A percentile compares a stretch with the other conserved stretches of the same genome.
These are phyloP conservation scores for Porcisia deanei DNA, from an alignment of 208 protist genomes.

Conservation along the genomic window DNA sequence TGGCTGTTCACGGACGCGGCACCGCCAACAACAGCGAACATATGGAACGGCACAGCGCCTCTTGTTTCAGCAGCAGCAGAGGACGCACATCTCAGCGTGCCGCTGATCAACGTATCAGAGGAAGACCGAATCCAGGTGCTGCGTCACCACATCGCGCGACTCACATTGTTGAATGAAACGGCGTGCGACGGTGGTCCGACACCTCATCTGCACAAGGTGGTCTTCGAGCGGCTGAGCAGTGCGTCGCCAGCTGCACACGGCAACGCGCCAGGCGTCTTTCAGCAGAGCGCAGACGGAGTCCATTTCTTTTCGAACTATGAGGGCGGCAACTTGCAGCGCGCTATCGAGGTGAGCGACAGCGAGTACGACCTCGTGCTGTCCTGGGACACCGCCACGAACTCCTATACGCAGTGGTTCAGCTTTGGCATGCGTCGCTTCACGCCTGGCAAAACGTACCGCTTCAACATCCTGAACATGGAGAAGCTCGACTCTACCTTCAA, in stretches of 20 bases:
- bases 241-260: neutral
- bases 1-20: slow-evolving; percentile 49
- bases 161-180: slow-evolving; percentile 32
- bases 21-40: slow-evolving; percentile 27
- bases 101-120: slow-evolving; percentile 38
- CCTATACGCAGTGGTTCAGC: slow-evolving; percentile 98
- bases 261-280: neutral
- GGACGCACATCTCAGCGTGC: slow-evolving; percentile 22
- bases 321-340: slow-evolving; percentile 94
- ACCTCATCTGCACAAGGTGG: slow-evolving; percentile 29
- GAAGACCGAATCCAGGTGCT: slow-evolving; percentile 47
- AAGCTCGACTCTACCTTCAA: slow-evolving; percentile 95
- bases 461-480: slow-evolving; percentile 98
- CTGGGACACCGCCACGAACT: slow-evolving; percentile 94
- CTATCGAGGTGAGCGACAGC: slow-evolving; percentile 71
- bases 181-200: slow-evolving; percentile 44
- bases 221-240: slow-evolving; percentile 26
- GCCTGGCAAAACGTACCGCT: slow-evolving; percentile 83
- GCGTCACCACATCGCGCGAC: slow-evolving; percentile 60
- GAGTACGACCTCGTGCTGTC: slow-evolving; percentile 96
- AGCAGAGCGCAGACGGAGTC: slow-evolving; percentile 35
- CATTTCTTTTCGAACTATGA: slow-evolving; percentile 94
- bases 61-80: slow-evolving; percentile 2
- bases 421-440: slow-evolving; percentile 82
- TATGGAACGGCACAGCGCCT: slow-evolving; percentile 18